Evolutionary conservation across 306 rosid species (phyloP).

Genomic region (Vigna mungo): DNA sequence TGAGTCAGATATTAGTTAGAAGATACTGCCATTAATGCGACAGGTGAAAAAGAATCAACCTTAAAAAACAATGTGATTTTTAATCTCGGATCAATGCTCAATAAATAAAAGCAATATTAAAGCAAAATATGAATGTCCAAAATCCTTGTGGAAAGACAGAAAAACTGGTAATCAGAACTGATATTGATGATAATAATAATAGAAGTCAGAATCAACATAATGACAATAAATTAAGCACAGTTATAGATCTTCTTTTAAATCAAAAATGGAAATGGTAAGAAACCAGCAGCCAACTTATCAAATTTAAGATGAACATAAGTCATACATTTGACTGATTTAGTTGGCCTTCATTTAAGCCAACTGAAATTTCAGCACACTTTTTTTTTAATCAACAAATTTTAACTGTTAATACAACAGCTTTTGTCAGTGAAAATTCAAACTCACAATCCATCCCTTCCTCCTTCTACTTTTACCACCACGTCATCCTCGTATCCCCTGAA

Average conservation of each 20-base stretch:
- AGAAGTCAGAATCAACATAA: not conserved
- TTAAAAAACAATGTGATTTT: not conserved
- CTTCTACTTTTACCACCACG: too few species aligned
- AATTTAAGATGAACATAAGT: conserved; percentile 6
- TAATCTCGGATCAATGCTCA: not conserved
- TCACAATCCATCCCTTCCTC: too few species aligned
- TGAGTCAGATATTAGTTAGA: conserved; percentile 5
- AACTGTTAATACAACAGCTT: too few species aligned
- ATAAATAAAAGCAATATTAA: not conserved
- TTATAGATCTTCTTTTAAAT: not conserved
- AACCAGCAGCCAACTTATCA: not conserved
- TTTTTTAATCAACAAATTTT: too few species aligned
- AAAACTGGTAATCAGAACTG: not conserved
- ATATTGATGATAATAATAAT: not conserved
- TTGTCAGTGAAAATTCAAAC: too few species aligned
- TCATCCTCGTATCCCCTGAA: not conserved
- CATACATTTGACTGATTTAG: not conserved
- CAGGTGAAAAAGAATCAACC: not conserved
- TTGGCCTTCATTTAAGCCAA: conserved; percentile 19
- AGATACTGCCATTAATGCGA: conserved; percentile 20
- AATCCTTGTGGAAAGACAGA: not conserved
- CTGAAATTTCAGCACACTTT: conserved; percentile 3
- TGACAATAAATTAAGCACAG: not conserved
- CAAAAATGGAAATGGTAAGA: not conserved
- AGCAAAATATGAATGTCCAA: not conserved